Percentiles rank a stretch among this genome's conserved stretches.
Conservation (phyloP, 1,284 basidiomycete species). For the Sanghuangporus baumii region DNA sequence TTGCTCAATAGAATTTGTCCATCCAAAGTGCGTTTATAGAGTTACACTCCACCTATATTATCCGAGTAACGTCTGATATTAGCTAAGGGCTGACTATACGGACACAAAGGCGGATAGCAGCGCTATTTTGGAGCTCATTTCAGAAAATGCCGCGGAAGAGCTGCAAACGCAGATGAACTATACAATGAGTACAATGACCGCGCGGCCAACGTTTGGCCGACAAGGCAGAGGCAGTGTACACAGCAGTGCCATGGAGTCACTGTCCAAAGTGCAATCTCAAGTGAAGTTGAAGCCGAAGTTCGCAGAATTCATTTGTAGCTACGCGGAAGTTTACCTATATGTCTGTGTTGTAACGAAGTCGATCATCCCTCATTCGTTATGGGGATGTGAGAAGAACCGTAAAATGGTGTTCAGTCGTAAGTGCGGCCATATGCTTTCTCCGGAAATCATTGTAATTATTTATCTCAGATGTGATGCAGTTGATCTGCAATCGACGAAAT, state of each 20-base stretch:
- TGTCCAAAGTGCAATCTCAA: constrained; percentile 42
- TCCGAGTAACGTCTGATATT: not conserved
- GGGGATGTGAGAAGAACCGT: constrained; percentile 75
- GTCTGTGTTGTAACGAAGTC: constrained; percentile 59
- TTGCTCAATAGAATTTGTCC: constrained; percentile 66
- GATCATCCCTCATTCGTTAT: constrained; percentile 72
- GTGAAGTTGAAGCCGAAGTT: constrained; percentile 67
- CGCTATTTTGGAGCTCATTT: constrained; percentile 59
- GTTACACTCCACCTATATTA: not conserved
- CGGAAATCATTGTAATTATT: not conserved
- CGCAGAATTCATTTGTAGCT: constrained; percentile 65
- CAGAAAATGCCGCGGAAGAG: constrained; percentile 45
- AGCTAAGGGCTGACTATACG: constrained; percentile 4
- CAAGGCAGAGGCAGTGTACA: not conserved
- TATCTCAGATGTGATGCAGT: constrained; percentile 57
- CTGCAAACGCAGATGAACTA: constrained; percentile 43
- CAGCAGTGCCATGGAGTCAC: not conserved
- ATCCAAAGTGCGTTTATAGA: constrained; percentile 49
- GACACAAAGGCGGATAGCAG: constrained; percentile 4
- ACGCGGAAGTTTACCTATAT: constrained; percentile 69
- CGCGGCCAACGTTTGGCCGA: not conserved
- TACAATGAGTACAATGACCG: not conserved
- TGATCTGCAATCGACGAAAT: constrained; percentile 72
- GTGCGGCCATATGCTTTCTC: constrained; percentile 24
- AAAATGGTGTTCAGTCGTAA: constrained; percentile 55